Conservation (phyloP, 2,329 filamentous ascomycete genomes). For the Chaetomiaceae sp. region DNA sequence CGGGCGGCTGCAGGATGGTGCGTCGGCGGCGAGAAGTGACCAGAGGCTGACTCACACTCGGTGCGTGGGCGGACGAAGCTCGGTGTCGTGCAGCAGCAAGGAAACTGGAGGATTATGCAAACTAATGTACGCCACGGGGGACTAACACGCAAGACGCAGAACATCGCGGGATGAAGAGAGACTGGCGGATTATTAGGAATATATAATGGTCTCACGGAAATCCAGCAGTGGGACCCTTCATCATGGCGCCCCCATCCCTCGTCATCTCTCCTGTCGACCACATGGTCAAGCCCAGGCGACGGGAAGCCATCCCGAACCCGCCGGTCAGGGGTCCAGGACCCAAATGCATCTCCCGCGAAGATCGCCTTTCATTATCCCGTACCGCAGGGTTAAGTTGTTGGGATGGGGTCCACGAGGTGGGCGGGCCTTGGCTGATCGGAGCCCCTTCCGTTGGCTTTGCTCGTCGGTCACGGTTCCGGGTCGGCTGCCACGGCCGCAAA, state of each 20-base stretch:
- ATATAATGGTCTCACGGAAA: background rate
- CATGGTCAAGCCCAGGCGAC: constrained; percentile 5
- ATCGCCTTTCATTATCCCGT: background rate
- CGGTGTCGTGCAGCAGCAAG: background rate
- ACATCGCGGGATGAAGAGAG: background rate
- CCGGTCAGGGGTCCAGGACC: background rate
- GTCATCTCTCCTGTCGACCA: constrained; percentile 8
- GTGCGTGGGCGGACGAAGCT: too few relatives aligned
- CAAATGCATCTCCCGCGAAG: constrained; percentile 1
- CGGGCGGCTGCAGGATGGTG: background rate
- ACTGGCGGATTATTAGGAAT: background rate
- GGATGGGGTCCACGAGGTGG: background rate
- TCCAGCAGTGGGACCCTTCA: background rate
- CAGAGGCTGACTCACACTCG: background rate
- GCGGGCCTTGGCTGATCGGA: background rate
- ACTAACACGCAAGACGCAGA: too few relatives aligned
- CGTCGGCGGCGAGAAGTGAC: background rate
- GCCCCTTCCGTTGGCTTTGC: background rate
- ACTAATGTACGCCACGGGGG: background rate
- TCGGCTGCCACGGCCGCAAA: background rate
- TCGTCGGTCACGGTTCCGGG: background rate
- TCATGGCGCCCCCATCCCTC: background rate
- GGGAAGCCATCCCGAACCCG: constrained; percentile 9
- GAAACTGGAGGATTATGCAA: background rate
- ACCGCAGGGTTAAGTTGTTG: background rate